phyloP scores from a whole-genome alignment of 768 basidiomycete genomes.

The Butyriboletus loyo region DNA sequence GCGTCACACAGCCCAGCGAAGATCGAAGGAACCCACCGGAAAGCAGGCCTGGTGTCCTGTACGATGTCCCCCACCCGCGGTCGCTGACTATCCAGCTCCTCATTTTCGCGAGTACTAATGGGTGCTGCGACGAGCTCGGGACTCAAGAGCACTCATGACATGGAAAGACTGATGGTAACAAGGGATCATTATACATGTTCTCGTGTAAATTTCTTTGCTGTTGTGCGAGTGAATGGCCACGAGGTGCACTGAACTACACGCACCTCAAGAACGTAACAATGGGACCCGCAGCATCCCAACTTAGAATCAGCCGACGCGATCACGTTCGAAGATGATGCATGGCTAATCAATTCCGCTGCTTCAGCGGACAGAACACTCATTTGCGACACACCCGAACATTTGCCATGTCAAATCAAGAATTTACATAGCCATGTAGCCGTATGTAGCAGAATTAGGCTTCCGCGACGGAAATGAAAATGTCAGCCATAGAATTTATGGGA shows the following conservation, averaged over 20 bases:
- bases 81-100: not conserved
- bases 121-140: not conserved
- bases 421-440: constrained; percentile 31
- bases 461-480: not conserved
- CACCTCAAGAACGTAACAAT: not conserved
- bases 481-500: not conserved
- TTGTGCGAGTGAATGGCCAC: not conserved
- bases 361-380: not conserved
- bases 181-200: not conserved
- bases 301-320: not conserved
- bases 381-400: not conserved
- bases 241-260: not conserved
- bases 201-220: not conserved
- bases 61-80: not conserved
- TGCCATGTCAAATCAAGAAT: not conserved
- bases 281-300: not conserved
- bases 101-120: not conserved
- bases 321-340: not conserved
- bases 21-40: not conserved
- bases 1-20: not conserved
- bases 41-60: not conserved
- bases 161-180: not conserved
- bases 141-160: not conserved
- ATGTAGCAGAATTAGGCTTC: constrained; percentile 13
- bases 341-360: not conserved